A percentile compares a stretch with the other conserved stretches of the same genome.
Evolutionary conservation across 805 yeast species (phyloP).

Genomic region (Tetrapisispora namnaoensis): DNA sequence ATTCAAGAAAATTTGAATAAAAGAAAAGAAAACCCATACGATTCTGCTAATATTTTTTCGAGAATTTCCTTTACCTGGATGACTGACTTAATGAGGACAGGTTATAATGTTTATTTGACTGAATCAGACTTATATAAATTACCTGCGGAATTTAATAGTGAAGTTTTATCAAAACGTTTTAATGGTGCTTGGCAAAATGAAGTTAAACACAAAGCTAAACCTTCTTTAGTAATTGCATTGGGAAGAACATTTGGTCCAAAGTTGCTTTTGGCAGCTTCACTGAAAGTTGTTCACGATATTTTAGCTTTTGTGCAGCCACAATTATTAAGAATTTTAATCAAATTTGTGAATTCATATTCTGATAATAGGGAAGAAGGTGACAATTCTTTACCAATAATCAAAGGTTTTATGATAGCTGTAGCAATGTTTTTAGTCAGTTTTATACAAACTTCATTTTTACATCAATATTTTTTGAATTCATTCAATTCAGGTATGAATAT

Average conservation of each 20-base stretch:
- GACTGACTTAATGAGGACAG: conserved; percentile 72
- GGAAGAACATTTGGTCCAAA: conserved; percentile 63
- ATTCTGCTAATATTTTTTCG: conserved; percentile 55
- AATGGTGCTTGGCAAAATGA: conserved; percentile 53
- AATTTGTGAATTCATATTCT: conserved; percentile 42
- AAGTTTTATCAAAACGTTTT: conserved; percentile 40
- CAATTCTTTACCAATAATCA: conserved; percentile 51
- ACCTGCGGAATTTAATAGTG: conserved; percentile 57
- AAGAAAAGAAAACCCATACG: conserved; percentile 31
- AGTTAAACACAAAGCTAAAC: conserved; percentile 33
- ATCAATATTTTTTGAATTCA: conserved; percentile 68
- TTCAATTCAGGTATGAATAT: conserved; percentile 71
- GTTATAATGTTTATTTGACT: conserved; percentile 48
- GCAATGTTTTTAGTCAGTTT: conserved; percentile 69
- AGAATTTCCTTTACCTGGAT: conserved; percentile 83
- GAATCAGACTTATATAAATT: conserved; percentile 68
- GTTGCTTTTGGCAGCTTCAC: conserved; percentile 61
- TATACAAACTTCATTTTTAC: conserved; percentile 66
- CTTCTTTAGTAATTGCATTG: conserved; percentile 52
- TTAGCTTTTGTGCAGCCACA: conserved; percentile 86
- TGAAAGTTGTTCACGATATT: conserved; percentile 66
- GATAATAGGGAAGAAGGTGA: conserved; percentile 20
- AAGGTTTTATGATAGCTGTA: conserved; percentile 65
- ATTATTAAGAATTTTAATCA: conserved; percentile 55
- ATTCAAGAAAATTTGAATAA: conserved; percentile 22